These are phyloP conservation scores for Fusarium praegraminearum DNA, from an alignment of 2,329 filamentous ascomycete species.

Conservation along the genomic window DNA sequence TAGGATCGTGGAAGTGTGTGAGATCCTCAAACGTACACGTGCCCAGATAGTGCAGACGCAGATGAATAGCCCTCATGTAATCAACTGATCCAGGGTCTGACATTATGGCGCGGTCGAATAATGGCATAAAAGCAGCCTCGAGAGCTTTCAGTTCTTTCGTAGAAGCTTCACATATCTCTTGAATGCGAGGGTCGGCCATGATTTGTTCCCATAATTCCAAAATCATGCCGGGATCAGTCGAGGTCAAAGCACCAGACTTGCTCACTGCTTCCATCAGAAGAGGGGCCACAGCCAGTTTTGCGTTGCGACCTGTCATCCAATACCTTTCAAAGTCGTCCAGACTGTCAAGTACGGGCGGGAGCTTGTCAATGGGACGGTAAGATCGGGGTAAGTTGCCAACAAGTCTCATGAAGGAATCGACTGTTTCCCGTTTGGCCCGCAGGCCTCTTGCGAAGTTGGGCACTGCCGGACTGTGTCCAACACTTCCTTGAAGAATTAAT, in stretches of 20 bases:
- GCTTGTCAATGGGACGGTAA: background rate
- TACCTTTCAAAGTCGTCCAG: conserved; percentile 44
- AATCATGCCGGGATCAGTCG: conserved; percentile 17
- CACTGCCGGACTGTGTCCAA: conserved; percentile 22
- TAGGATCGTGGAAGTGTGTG: conserved; percentile 42
- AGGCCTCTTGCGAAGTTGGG: conserved; percentile 38
- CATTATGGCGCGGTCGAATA: conserved; percentile 50
- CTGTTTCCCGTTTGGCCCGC: conserved; percentile 28
- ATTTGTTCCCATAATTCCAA: conserved; percentile 13
- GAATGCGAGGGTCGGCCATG: conserved; percentile 20
- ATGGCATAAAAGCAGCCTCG: conserved; percentile 49
- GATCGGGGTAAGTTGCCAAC: conserved; percentile 21
- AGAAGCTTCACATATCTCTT: conserved; percentile 24
- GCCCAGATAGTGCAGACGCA: conserved; percentile 49
- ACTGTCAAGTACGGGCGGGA: conserved; percentile 22
- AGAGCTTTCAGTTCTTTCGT: conserved; percentile 33
- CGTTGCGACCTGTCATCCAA: conserved; percentile 12
- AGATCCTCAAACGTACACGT: conserved; percentile 49
- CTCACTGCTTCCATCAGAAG: conserved; percentile 28
- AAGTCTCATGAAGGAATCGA: conserved; percentile 35
- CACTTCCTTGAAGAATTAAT: conserved; percentile 22
- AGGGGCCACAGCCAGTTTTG: conserved; percentile 16
- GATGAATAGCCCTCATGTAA: conserved; percentile 51
- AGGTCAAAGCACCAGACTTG: conserved; percentile 1
- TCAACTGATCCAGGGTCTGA: conserved; percentile 43